Evolutionary conservation across 2,329 filamentous ascomycete species (phyloP), one percentile per base, ranked within the genome.

Genomic region (Stagonosporopsis vannaccii): DNA sequence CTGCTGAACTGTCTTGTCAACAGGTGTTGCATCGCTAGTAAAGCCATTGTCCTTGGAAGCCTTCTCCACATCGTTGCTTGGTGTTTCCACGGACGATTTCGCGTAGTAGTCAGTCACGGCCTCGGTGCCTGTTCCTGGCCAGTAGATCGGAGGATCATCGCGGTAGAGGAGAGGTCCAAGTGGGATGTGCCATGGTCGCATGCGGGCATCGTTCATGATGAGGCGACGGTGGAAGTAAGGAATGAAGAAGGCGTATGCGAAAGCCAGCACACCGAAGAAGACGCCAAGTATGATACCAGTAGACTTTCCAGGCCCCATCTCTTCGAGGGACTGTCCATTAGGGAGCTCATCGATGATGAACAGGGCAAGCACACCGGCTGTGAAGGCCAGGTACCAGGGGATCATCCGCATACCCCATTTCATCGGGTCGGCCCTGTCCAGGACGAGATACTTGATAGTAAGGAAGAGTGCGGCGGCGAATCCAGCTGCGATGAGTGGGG

Each of bases 331-430:
- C 11, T 66, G 61, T 2, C 65, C 67, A 20, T 63, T 67, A 5
- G 78, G 79, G 6, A 74, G 71, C 61, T 81, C 77, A 53, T 82
- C 74, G 40, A 89, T 80, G 52, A 90, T 84, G 58, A 89, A 83
- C 68, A 90, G 75, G 2, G 81, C 80, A 35, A 82, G 78, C 48
- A 84, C 75, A 20, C 73, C 80, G 44, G 76, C 80, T 1, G 81
- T 82, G 45, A 79, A 63, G 44, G 80, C 77, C 39, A 83, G 78
- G 68, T 82, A 84, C 66, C 79, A 71, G 2, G 82, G 80, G 28
- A 81, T 79, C 25, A 81, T 69, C 44, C 75, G 77, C 69, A 84
- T 76, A 3, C 77, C 81, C 75, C 79, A 81, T 47, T 80, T 79
- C 55, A 83, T 77, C 0, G 81, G 75, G 46, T 84, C 80, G 11